Conservation (phyloP, 2,329 filamentous ascomycete genomes). For the Colletotrichum karsti region DNA sequence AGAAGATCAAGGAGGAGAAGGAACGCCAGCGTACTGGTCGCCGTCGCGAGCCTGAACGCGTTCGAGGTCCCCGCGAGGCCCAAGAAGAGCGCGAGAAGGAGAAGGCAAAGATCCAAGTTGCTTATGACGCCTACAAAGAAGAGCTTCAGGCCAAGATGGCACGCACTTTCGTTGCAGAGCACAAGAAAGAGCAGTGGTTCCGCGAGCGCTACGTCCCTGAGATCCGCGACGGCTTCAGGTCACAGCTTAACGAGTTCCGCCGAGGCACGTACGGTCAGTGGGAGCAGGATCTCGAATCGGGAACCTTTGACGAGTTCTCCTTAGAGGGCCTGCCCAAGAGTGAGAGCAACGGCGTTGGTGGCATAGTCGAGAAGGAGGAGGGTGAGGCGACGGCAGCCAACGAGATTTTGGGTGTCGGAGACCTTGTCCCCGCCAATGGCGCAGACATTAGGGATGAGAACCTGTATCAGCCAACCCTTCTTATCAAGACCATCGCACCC, state of each 20-base stretch:
- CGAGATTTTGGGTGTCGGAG: slow-evolving; percentile 91
- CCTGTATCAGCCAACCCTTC: slow-evolving; percentile 86
- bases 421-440: slow-evolving; percentile 83
- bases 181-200: slow-evolving; percentile 98
- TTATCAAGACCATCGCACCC: slow-evolving; percentile 98
- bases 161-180: slow-evolving; percentile 86
- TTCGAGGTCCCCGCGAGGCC: slow-evolving; percentile 70
- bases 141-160: slow-evolving; percentile 82
- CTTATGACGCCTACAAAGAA: slow-evolving; percentile 74
- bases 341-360: slow-evolving; percentile 87
- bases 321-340: slow-evolving; percentile 94
- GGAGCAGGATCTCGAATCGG: slow-evolving; percentile 86
- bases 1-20: slow-evolving; percentile 83
- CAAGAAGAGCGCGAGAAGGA: slow-evolving; percentile 82
- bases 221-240: slow-evolving; percentile 77
- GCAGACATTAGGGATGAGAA: slow-evolving; percentile 91
- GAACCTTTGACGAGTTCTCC: slow-evolving; percentile 93
- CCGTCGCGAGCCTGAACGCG: slow-evolving; percentile 69
- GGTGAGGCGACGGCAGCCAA: slow-evolving; percentile 91
- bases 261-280: slow-evolving; percentile 83
- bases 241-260: slow-evolving; percentile 82
- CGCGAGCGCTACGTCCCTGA: slow-evolving; percentile 92
- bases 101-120: slow-evolving; percentile 78
- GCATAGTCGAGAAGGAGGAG: slow-evolving; percentile 91
- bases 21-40: slow-evolving; percentile 76